phyloP scores from a whole-genome alignment of 2,329 filamentous ascomycete species.

The Penicillium sumatraense region DNA sequence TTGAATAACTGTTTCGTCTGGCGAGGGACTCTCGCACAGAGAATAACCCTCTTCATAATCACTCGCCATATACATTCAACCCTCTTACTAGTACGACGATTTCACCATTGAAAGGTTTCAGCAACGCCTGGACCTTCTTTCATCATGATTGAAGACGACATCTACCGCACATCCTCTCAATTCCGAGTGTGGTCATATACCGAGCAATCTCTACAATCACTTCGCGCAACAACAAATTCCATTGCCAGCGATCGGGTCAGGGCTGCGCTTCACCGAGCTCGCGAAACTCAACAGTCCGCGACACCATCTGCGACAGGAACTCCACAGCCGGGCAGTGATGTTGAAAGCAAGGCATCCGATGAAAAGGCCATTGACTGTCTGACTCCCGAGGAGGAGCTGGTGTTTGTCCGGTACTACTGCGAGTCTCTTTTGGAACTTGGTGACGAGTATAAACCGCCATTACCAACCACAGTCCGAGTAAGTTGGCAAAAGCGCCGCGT shows the following conservation, averaged over 20 bases:
- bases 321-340: slow-evolving; percentile 35
- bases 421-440: slow-evolving; percentile 62
- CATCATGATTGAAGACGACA: slow-evolving; percentile 82
- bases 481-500: slow-evolving; percentile 13
- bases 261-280: slow-evolving; percentile 58
- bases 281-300: slow-evolving; percentile 38
- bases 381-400: slow-evolving; percentile 79
- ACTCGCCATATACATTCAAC: neutral
- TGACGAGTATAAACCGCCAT: slow-evolving; percentile 60
- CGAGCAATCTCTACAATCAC: slow-evolving; percentile 68
- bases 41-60: neutral
- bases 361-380: slow-evolving; percentile 72
- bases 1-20: too few relatives aligned
- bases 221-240: slow-evolving; percentile 78
- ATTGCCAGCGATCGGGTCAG: slow-evolving; percentile 72
- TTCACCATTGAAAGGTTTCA: neutral
- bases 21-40: neutral
- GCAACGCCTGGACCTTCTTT: neutral
- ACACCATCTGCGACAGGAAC: slow-evolving; percentile 38
- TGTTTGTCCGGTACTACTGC: slow-evolving; percentile 80
- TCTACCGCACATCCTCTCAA: slow-evolving; percentile 89
- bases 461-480: slow-evolving; percentile 66
- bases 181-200: slow-evolving; percentile 94
- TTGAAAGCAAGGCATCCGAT: slow-evolving; percentile 35
- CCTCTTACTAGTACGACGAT: neutral